These are phyloP conservation scores for Globisporangium radiosum DNA, from an alignment of 352 stramenopile species.

Conservation along the genomic window DNA sequence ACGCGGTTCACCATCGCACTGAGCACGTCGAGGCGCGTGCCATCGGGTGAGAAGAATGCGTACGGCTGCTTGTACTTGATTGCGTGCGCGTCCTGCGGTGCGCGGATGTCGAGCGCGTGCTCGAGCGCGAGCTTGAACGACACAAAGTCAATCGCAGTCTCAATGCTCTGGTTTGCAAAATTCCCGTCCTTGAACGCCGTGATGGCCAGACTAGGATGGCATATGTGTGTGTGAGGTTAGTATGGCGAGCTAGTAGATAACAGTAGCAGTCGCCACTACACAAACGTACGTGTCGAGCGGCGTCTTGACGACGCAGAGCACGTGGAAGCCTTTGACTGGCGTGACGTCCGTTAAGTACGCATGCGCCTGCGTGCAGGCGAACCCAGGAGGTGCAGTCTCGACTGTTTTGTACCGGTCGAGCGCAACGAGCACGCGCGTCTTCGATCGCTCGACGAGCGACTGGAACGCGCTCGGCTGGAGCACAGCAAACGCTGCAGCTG, in stretches of 20 bases:
- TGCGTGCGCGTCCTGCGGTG: slow-evolving; percentile 19
- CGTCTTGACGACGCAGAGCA: slow-evolving; percentile 50
- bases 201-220: slow-evolving; percentile 26
- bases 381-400: slow-evolving; percentile 5
- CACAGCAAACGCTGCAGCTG: slow-evolving; percentile 10
- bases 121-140: slow-evolving; percentile 31
- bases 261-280: not conserved
- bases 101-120: slow-evolving; percentile 28
- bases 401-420: slow-evolving; percentile 12
- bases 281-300: slow-evolving; percentile 31
- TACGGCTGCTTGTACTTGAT: slow-evolving; percentile 63
- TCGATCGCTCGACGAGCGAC: slow-evolving; percentile 8
- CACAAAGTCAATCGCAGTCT: slow-evolving; percentile 30
- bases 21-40: slow-evolving; percentile 39
- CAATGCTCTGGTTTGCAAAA: slow-evolving; percentile 12
- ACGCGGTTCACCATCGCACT: slow-evolving; percentile 34
- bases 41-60: slow-evolving; percentile 54
- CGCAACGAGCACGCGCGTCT: slow-evolving; percentile 11
- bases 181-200: slow-evolving; percentile 62
- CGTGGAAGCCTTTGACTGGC: slow-evolving; percentile 65
- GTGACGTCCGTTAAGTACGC: slow-evolving; percentile 49
- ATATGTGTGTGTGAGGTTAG: not conserved
- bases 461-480: slow-evolving; percentile 10
- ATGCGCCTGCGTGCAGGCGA: slow-evolving; percentile 31
- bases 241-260: not conserved